Base-by-base conservation (phyloP, 371 early-diverging fungal genomes). In the Rhizopus arrhizus region DNA sequence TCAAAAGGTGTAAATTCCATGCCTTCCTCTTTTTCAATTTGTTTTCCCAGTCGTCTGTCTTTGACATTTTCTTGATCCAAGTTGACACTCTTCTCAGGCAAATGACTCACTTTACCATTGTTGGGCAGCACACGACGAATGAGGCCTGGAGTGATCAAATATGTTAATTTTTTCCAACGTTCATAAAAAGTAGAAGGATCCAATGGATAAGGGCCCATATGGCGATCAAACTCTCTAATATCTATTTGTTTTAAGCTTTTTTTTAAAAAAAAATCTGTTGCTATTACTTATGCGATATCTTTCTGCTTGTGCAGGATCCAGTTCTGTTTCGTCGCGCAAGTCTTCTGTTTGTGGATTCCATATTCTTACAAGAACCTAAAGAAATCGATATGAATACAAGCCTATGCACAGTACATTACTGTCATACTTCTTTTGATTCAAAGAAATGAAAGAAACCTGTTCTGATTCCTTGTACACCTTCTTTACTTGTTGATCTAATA, bases 201-300 rank as follows among this genome's bases (percentile, higher is more conserved):
- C 5, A 92, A 62, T 3, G 95, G 97, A 73, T 95, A 97, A 5
- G 94, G 82, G 0, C 96, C 98, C 50, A 96, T 83, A 55, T 82
- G 84, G 8, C 82, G 83, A 64, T 96, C 95, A 59, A 95, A 85
- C 28, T 88, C 86, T 22, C 90, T 81, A 45, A 95, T 88, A 46
- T 86, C 89, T 89, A 64, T n/a, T 3, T 35, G 13, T 16, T 22
- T 36, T 2, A 11, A 5, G 34, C 4, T 47, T 47, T 31, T 4
- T 2, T 15, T 33, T 47, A 43, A 11, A 43, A 43, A 8, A 51
- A 35, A 34, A 38, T 8, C 13, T 7, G 28, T 13, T 11, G 15
- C n/a, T 51, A 59, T 71, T 74, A 82, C 83, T 79, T n/a, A 43
- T 56, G 29, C 65, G 63, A 67, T 77, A 61, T 53, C 78, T 68